These are phyloP conservation scores for Arabis hirsuta DNA, from an alignment of 345 rosid species.

Conservation along the genomic window DNA sequence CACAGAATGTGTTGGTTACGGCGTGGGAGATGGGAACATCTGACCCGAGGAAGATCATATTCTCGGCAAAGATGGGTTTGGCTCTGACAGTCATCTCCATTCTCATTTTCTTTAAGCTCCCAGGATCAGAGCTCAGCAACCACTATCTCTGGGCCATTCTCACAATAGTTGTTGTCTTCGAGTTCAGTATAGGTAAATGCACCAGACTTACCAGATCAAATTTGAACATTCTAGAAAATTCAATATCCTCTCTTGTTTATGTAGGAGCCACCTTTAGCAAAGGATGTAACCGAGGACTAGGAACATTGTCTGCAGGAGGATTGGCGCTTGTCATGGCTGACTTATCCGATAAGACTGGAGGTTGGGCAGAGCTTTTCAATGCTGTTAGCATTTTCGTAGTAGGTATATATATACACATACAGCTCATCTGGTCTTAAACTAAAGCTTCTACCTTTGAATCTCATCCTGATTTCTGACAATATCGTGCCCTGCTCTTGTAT, in stretches of 20 bases:
- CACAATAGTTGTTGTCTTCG: constrained; percentile 81
- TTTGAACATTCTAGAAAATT: neutral
- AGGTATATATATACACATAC: constrained; percentile 45
- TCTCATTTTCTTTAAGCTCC: constrained; percentile 66
- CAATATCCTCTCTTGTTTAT: constrained; percentile 16
- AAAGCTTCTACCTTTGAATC: constrained; percentile 20
- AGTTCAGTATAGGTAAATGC: constrained; percentile 76
- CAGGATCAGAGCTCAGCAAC: constrained; percentile 56
- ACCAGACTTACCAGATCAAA: constrained; percentile 13
- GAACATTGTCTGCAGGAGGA: constrained; percentile 88
- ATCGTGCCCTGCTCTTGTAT: constrained; percentile 23
- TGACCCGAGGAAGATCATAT: constrained; percentile 82
- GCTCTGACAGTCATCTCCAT: constrained; percentile 70
- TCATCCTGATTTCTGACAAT: constrained; percentile 24
- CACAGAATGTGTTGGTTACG: constrained; percentile 39
- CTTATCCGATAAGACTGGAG: constrained; percentile 61
- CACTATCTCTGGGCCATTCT: constrained; percentile 91
- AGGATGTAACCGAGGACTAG: constrained; percentile 83
- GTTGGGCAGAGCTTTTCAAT: constrained; percentile 64
- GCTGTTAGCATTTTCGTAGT: constrained; percentile 68
- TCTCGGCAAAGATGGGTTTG: constrained; percentile 80
- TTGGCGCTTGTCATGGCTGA: constrained; percentile 80
- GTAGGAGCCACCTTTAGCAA: constrained; percentile 92
- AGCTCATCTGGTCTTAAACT: neutral
- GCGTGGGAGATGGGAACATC: constrained; percentile 69